These are phyloP conservation scores for Suillus tomentosus DNA, from an alignment of 768 basidiomycete genomes.

Conservation along the genomic window DNA sequence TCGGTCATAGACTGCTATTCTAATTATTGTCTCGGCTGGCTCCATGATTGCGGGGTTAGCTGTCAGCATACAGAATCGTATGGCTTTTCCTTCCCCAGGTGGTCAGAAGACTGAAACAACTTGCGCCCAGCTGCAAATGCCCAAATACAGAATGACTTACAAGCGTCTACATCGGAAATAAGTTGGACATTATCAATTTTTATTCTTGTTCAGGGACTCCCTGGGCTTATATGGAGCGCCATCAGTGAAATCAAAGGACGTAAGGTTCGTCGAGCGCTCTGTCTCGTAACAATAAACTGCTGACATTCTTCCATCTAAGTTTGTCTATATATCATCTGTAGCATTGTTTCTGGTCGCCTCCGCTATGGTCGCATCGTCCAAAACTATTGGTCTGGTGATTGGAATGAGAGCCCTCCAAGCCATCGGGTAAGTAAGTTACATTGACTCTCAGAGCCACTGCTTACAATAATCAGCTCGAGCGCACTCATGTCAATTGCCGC, in stretches of 20 bases:
- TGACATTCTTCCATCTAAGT: slow-evolving; percentile 32
- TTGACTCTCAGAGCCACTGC: not conserved
- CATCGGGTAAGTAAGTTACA: slow-evolving; percentile 46
- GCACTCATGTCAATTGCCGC: slow-evolving; percentile 70
- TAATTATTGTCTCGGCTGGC: slow-evolving; percentile 30
- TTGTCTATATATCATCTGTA: slow-evolving; percentile 58
- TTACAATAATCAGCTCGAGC: slow-evolving; percentile 44
- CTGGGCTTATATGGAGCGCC: slow-evolving; percentile 64
- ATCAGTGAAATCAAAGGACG: slow-evolving; percentile 75
- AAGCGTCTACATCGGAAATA: slow-evolving; percentile 61
- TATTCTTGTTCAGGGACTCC: slow-evolving; percentile 68
- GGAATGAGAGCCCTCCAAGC: slow-evolving; percentile 70
- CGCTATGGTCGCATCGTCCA: slow-evolving; percentile 57
- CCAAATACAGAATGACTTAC: slow-evolving; percentile 61
- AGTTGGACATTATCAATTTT: slow-evolving; percentile 71
- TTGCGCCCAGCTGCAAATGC: slow-evolving; percentile 59
- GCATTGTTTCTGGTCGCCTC: slow-evolving; percentile 57
- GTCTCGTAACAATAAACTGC: not conserved
- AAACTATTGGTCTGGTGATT: slow-evolving; percentile 58
- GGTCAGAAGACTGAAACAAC: not conserved
- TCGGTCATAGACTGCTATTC: slow-evolving; percentile 22
- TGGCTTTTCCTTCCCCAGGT: slow-evolving; percentile 1
- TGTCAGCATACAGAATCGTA: slow-evolving; percentile 30
- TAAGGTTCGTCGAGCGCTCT: slow-evolving; percentile 43
- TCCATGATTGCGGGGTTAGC: slow-evolving; percentile 31